These are phyloP conservation scores for Jasminum sambac DNA, from an alignment of 257 asterid genomes.

Conservation along the genomic window DNA sequence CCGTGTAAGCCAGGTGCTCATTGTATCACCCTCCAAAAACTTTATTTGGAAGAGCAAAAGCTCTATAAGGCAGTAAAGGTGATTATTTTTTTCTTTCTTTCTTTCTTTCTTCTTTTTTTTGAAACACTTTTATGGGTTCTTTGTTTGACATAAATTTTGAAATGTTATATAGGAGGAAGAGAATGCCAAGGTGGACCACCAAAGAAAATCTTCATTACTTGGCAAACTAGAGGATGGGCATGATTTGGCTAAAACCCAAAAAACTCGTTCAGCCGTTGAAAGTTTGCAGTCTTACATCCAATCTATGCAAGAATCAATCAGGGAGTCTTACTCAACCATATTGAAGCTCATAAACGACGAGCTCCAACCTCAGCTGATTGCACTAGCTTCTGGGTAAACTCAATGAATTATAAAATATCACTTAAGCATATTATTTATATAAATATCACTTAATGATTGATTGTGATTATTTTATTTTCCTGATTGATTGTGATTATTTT, in stretches of 20 bases:
- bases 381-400: constrained; percentile 73
- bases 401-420: not conserved
- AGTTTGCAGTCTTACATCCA: constrained; percentile 53
- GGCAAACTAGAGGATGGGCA: constrained; percentile 69
- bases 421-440: too few species aligned
- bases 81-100: constrained; percentile 13
- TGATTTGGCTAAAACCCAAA: constrained; percentile 59
- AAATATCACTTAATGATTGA: too few species aligned
- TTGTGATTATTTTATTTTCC: not conserved
- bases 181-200: constrained; percentile 60
- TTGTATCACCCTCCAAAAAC: constrained; percentile 63
- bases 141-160: not conserved
- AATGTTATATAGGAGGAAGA: constrained; percentile 56
- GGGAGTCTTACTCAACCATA: constrained; percentile 47
- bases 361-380: constrained; percentile 69
- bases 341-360: constrained; percentile 59
- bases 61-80: constrained; percentile 83
- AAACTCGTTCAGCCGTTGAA: constrained; percentile 56
- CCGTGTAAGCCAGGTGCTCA: constrained; percentile 90
- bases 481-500: too few species aligned
- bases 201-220: constrained; percentile 51
- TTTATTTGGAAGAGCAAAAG: constrained; percentile 69
- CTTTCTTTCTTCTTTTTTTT: not conserved
- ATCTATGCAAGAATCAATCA: constrained; percentile 63
- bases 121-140: constrained; percentile 1